phyloP scores from a whole-genome alignment of 331 rosid genomes.

The Acacia concinna region DNA sequence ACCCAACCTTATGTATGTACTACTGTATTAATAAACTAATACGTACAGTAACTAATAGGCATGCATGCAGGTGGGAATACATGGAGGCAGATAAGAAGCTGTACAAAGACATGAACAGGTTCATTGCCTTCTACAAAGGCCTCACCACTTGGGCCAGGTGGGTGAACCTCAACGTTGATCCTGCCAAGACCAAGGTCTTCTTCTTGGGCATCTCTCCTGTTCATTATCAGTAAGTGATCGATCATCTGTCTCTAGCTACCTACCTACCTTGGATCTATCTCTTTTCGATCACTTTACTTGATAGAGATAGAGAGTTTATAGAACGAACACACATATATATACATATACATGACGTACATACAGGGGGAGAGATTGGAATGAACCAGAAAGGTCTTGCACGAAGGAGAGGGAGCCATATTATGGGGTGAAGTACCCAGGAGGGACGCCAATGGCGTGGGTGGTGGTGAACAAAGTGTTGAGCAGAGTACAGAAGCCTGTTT shows the following conservation, averaged over 20 bases:
- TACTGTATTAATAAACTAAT: too few species aligned
- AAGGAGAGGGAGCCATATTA: slow-evolving; percentile 60
- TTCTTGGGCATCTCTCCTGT: slow-evolving; percentile 88
- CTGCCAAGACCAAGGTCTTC: slow-evolving; percentile 79
- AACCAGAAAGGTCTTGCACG: slow-evolving; percentile 70
- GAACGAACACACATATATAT: too few species aligned
- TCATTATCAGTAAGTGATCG: slow-evolving; percentile 74
- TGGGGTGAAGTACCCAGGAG: slow-evolving; percentile 78
- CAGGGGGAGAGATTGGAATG: slow-evolving; percentile 91
- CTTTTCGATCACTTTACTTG: too few species aligned
- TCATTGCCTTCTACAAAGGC: slow-evolving; percentile 76
- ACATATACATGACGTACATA: too few species aligned
- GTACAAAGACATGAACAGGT: slow-evolving; percentile 82
- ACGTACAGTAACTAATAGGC: too few species aligned
- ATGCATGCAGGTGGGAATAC: slow-evolving; percentile 76
- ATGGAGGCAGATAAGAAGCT: slow-evolving; percentile 54
- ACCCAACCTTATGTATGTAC: too few species aligned
- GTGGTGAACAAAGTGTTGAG: slow-evolving; percentile 78
- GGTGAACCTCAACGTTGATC: slow-evolving; percentile 62
- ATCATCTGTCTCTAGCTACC: too few species aligned
- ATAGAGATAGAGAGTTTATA: too few species aligned
- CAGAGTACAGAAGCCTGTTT: slow-evolving; percentile 65
- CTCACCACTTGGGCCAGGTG: slow-evolving; percentile 85
- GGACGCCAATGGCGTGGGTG: slow-evolving; percentile 82
- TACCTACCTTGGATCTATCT: too few species aligned